phyloP scores from a whole-genome alignment of 2,329 filamentous ascomycete genomes.

The Calonectria honghensis region DNA sequence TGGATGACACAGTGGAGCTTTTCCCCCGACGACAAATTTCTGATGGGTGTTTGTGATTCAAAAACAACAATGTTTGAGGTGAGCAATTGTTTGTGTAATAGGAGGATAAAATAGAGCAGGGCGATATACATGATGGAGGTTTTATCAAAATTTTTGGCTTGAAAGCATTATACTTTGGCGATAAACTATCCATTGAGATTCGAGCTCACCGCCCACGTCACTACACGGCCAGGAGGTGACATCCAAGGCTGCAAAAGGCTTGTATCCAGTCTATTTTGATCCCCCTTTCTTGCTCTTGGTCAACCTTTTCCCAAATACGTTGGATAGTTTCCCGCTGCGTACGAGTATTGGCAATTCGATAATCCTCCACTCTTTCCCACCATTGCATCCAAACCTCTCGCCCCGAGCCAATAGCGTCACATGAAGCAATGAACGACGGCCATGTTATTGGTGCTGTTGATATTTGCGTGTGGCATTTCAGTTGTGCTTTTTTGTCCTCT shows the following conservation, averaged over 20 bases:
- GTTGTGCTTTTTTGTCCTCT: conserved; percentile 19
- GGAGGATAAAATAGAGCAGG: not conserved
- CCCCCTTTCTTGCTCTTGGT: not conserved
- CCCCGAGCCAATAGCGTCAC: not conserved
- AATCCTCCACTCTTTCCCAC: conserved; percentile 37
- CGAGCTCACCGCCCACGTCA: too few species aligned
- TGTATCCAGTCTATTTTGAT: conserved; percentile 15
- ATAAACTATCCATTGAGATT: too few species aligned
- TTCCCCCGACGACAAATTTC: not conserved
- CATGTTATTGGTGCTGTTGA: conserved; percentile 35
- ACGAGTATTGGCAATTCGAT: conserved; percentile 35
- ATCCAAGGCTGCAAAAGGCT: not conserved
- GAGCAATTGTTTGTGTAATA: not conserved
- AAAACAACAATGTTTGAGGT: not conserved
- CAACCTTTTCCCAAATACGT: conserved; percentile 27
- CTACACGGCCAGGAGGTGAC: not conserved
- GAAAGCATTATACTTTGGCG: not conserved
- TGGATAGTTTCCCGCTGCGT: conserved; percentile 37
- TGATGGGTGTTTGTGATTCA: not conserved
- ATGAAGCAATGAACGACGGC: conserved; percentile 31
- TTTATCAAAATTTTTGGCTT: not conserved
- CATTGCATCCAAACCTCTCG: conserved; percentile 33
- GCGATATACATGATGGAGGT: not conserved
- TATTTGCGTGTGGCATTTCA: not conserved
- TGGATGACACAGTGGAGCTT: conserved; percentile 19